Evolutionary conservation across 306 rosid genomes (phyloP).

Genomic region (Pterocarpus santalinus): DNA sequence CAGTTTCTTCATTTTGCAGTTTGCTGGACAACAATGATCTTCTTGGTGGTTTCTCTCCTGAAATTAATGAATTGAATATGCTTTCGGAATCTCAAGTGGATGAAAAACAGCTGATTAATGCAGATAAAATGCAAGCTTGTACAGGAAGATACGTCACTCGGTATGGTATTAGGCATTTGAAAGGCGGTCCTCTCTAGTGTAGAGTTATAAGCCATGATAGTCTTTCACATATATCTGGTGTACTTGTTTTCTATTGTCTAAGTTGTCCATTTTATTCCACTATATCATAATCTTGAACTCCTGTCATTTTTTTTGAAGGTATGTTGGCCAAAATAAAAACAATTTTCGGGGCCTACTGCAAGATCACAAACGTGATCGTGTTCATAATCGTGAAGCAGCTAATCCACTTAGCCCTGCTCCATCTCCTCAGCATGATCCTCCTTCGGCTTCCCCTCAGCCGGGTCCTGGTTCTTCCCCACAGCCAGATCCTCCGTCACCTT

Average conservation of each 20-base stretch:
- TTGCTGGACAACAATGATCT: conserved; percentile 81
- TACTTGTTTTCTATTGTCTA: conserved; percentile 11
- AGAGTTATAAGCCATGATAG: conserved; percentile 9
- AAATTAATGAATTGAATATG: conserved; percentile 60
- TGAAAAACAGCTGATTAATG: conserved; percentile 60
- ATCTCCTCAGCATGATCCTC: conserved; percentile 1
- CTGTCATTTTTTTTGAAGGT: conserved; percentile 52
- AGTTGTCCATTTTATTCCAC: conserved; percentile 10
- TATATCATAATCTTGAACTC: conserved; percentile 5
- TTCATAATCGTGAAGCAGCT: not conserved
- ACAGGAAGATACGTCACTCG: conserved; percentile 49
- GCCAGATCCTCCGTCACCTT: conserved; percentile 30
- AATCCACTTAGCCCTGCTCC: not conserved
- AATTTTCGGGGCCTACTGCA: conserved; percentile 52
- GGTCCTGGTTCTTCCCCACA: conserved; percentile 37
- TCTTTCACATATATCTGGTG: conserved; percentile 30
- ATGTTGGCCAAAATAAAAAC: conserved; percentile 40
- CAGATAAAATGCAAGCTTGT: conserved; percentile 54
- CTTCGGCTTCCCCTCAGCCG: conserved; percentile 23
- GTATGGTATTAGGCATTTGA: conserved; percentile 61
- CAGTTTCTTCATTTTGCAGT: conserved; percentile 59
- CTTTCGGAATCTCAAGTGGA: conserved; percentile 85
- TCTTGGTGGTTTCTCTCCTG: conserved; percentile 73
- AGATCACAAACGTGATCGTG: not conserved
- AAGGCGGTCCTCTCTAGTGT: not conserved